phyloP scores from a whole-genome alignment of 352 stramenopile genomes.

The Phytophthora pseudosyringae region DNA sequence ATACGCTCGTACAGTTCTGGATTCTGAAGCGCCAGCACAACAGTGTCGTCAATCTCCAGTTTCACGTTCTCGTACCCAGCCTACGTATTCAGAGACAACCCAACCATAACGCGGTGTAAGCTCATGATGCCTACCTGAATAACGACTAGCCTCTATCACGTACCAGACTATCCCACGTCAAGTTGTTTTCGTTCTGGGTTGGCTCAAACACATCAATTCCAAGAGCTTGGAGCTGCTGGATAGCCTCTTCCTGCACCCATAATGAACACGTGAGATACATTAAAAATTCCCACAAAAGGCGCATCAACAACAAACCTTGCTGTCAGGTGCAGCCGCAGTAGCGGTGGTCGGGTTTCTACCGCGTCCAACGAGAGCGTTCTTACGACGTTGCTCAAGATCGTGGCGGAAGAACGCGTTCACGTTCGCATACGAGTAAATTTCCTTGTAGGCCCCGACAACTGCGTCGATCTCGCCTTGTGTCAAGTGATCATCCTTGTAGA shows the following conservation, averaged over 20 bases:
- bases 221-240: slow-evolving; percentile 79
- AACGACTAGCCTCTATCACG: slow-evolving; percentile 2
- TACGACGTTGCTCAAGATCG: slow-evolving; percentile 70
- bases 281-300: neutral
- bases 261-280: neutral
- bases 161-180: slow-evolving; percentile 89
- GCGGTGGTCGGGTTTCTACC: slow-evolving; percentile 27
- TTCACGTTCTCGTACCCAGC: slow-evolving; percentile 93
- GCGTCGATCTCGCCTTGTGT: slow-evolving; percentile 74
- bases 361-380: slow-evolving; percentile 51
- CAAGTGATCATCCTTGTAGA: slow-evolving; percentile 88
- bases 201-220: slow-evolving; percentile 87
- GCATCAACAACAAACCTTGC: slow-evolving; percentile 45
- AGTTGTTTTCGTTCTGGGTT: slow-evolving; percentile 51
- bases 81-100: slow-evolving; percentile 32
- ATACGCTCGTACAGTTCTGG: slow-evolving; percentile 92
- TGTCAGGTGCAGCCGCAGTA: slow-evolving; percentile 30
- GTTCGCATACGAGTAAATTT: slow-evolving; percentile 82
- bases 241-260: slow-evolving; percentile 68
- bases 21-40: slow-evolving; percentile 92
- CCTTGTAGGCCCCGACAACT: slow-evolving; percentile 85
- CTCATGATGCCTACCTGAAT: neutral
- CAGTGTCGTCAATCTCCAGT: slow-evolving; percentile 92
- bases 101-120: slow-evolving; percentile 2
- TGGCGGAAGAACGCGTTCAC: slow-evolving; percentile 78